Evolutionary conservation across 192 early-diverging fungal genomes (phyloP), one percentile per base, ranked within the genome.

Genomic region (Coemansia sp.): DNA sequence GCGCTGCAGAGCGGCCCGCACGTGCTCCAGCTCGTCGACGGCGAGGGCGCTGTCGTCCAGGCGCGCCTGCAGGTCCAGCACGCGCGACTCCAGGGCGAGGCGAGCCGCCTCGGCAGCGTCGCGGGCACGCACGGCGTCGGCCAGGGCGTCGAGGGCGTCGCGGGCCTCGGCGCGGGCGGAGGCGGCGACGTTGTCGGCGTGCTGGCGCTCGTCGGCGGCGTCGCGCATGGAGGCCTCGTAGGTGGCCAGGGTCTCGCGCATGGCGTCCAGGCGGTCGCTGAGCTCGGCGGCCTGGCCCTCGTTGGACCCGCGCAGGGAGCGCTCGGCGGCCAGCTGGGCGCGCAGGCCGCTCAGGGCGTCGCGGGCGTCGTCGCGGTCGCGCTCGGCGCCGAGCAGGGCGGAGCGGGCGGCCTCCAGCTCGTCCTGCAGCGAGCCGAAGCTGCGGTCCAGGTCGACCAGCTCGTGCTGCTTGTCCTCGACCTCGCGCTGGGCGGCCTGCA

Each of bases 381-480:
- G 81, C 69, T 78, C 73, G 10, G 81, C 69, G 3, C 38, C 47
- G 22, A 78, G 64, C 34, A 83, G 61, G 34, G 69, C 56, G n/a
- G 68, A 43, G 47, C 70, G 76, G 1, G 73, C 53, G 5, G 62
- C 53, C n/a, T 71, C 75, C 12, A 83, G 66, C 72, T 83, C 81
- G 49, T 78, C 75, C 64, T 83, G 81, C 49, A 78, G 72, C 59
- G 58, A 20, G 4, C 81, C 81, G 40, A 75, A 83, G 69, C 81
- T 83, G 63, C 81, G 81, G 59, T 83, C 81, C 50, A 83, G 59
- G 18, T 83, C 81, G 22, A 78, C 70, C 65, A 83, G 69, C 67
- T 91, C 90, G 65, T 86, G 83, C 45, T 85, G 77, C 82, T 88
- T 91, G 71, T 93, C 91, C 61, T 95, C 94, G 40, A 91, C 67